A percentile compares a stretch with the other conserved stretches of the same genome.
phyloP scores from a whole-genome alignment of 371 early-diverging fungal species.

The Mucor saturninus region DNA sequence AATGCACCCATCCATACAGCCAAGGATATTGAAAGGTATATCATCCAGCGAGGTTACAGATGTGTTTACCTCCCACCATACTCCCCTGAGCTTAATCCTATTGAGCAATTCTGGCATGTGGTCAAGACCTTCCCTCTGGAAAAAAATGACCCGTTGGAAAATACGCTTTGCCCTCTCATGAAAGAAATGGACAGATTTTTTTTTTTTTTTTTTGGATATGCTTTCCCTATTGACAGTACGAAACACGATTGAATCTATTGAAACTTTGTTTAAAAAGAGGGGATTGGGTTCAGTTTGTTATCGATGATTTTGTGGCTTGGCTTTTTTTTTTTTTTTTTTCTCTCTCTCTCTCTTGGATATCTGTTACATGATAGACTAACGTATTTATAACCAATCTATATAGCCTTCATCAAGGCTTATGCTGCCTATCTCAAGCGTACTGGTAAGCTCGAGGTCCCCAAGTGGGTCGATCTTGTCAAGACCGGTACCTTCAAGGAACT shows the following conservation, averaged over 20 bases:
- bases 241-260: neutral
- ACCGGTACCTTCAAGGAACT: constrained; percentile 94
- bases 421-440: constrained; percentile 96
- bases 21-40: too few relatives aligned
- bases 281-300: neutral
- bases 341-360: neutral
- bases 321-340: constrained; percentile 9
- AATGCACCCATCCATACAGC: neutral
- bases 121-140: too few relatives aligned
- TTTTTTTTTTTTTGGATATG: neutral
- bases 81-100: too few relatives aligned
- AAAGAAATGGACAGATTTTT: neutral
- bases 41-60: too few relatives aligned
- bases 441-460: constrained; percentile 96
- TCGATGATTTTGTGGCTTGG: constrained; percentile 26
- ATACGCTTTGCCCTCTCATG: too few relatives aligned
- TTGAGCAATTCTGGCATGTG: too few relatives aligned
- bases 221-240: neutral
- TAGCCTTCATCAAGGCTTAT: constrained; percentile 92
- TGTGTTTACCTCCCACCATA: too few relatives aligned
- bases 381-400: neutral
- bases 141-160: too few relatives aligned
- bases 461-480: constrained; percentile 97
- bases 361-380: neutral
- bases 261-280: neutral